A percentile compares a stretch with the other conserved stretches of the same genome.
These are phyloP conservation scores for Quercus tomentella DNA, from an alignment of 331 rosid genomes.

Conservation along the genomic window DNA sequence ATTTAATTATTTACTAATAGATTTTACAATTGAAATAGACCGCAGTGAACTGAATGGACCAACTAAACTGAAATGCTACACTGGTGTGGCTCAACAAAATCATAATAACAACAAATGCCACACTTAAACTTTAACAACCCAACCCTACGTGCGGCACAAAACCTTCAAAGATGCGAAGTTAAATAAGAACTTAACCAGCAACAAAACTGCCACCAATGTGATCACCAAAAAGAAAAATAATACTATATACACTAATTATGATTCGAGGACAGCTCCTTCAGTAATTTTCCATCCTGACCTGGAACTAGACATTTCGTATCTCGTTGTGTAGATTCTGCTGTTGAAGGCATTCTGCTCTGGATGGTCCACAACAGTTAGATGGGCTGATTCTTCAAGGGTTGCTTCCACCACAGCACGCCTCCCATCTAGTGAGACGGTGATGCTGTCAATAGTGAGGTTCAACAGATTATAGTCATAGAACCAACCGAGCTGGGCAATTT, in stretches of 20 bases:
- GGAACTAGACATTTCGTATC: slow-evolving; percentile 74
- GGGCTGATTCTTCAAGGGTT: slow-evolving; percentile 69
- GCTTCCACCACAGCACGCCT: slow-evolving; percentile 85
- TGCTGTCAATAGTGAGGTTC: slow-evolving; percentile 78
- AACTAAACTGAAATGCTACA: too few species aligned
- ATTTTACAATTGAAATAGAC: too few species aligned
- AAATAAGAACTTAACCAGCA: neutral
- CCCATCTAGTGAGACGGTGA: slow-evolving; percentile 77
- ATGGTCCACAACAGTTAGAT: slow-evolving; percentile 58
- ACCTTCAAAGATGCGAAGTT: too few species aligned
- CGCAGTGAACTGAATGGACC: fast-evolving
- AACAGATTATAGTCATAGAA: slow-evolving; percentile 63
- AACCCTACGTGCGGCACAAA: too few species aligned
- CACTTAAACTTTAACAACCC: too few species aligned
- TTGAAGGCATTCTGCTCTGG: slow-evolving; percentile 69
- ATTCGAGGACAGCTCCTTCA: slow-evolving; percentile 88
- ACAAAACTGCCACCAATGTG: neutral
- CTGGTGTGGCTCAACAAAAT: too few species aligned
- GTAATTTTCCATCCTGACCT: slow-evolving; percentile 83
- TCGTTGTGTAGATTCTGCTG: slow-evolving; percentile 74
- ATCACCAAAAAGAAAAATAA: neutral
- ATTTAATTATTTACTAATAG: too few species aligned
- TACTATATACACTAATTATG: slow-evolving; percentile 28
- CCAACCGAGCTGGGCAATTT: slow-evolving; percentile 87
- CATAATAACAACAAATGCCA: too few species aligned